A percentile compares a stretch with the other conserved stretches of the same genome.
Conservation (phyloP, 176 grass and related monocot genomes). For the sorghum (Sorghum bicolor) region Sorghum_bicolor_NCBIv3 NC_012875.2:39890501-39891000, state of each 20-base stretch:
- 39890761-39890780: conserved; percentile 65
- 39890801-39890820: conserved; percentile 94
- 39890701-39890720: conserved; percentile 55
- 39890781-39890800: conserved; percentile 62
- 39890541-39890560: conserved; percentile 69
- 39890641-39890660: conserved; percentile 59
- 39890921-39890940: too few relatives aligned
- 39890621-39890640: conserved; percentile 80
- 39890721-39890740: conserved; percentile 69
- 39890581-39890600: conserved; percentile 77
- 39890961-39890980: conserved; percentile 26
- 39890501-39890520: conserved; percentile 78
- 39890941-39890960: background rate
- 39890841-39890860: conserved; percentile 94
- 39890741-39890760: conserved; percentile 64
- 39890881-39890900: conserved; percentile 1
- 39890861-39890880: conserved; percentile 54
- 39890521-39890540: conserved; percentile 91
- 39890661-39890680: conserved; percentile 82
- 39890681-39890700: conserved; percentile 79
- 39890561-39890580: conserved; percentile 87
- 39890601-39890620: conserved; percentile 71
- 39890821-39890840: conserved; percentile 78
- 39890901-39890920: background rate
- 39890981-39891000: background rate